Evolutionary conservation across 495 filamentous ascomycete genomes (phyloP).

Genomic region (Penicillium verhagenii): DNA sequence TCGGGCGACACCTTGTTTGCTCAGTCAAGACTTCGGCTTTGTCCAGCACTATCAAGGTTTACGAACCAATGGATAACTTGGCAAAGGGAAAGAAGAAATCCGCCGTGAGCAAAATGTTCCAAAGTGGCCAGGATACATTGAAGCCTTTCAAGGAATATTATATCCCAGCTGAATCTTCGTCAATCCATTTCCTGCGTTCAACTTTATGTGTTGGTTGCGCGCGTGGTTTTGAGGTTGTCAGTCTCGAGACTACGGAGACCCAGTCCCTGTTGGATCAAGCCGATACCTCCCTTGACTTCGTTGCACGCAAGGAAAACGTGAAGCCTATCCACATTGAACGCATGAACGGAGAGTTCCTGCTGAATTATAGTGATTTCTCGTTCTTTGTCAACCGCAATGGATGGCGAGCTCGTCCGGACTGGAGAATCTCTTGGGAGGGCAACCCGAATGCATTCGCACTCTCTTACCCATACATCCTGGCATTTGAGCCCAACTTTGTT

Average conservation of each 20-base stretch:
- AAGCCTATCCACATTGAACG: conserved; percentile 98
- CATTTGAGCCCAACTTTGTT: conserved; percentile 98
- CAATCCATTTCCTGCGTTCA: conserved; percentile 94
- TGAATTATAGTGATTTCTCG: conserved; percentile 97
- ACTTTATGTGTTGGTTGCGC: conserved; percentile 96
- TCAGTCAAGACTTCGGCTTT: conserved; percentile 88
- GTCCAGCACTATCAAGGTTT: conserved; percentile 94
- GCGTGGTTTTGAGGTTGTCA: conserved; percentile 95
- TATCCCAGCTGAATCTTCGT: conserved; percentile 93
- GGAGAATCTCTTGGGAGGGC: conserved; percentile 97
- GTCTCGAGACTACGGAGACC: conserved; percentile 93
- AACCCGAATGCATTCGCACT: conserved; percentile 87
- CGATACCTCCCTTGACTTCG: conserved; percentile 96
- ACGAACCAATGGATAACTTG: conserved; percentile 91
- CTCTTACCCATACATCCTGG: conserved; percentile 92
- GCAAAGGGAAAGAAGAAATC: conserved; percentile 86
- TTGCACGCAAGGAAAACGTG: conserved; percentile 85
- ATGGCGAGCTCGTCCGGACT: conserved; percentile 93
- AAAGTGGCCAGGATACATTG: conserved; percentile 86
- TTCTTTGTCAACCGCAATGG: conserved; percentile 99
- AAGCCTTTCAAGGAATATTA: conserved; percentile 99
- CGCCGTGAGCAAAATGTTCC: conserved; percentile 92
- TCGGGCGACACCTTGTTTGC: conserved; percentile 91
- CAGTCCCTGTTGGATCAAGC: conserved; percentile 97
- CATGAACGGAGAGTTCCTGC: conserved; percentile 91